These are phyloP conservation scores for Mucor piriformis DNA, from an alignment of 371 early-diverging fungal species.

Conservation along the genomic window DNA sequence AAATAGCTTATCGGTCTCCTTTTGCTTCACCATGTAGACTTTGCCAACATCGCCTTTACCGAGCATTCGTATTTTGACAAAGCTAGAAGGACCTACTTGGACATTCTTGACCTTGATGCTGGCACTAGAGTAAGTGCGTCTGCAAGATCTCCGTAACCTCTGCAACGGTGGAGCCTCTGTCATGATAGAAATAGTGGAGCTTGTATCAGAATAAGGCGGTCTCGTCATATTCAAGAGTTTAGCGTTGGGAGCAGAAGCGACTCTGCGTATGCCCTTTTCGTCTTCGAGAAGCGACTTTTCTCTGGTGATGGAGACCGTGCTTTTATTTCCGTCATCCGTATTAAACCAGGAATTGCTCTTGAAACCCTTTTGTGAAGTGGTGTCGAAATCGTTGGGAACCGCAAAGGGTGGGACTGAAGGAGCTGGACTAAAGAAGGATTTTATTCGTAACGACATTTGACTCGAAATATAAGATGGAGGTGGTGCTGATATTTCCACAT, in stretches of 20 bases:
- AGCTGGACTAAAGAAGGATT: slow-evolving; percentile 36
- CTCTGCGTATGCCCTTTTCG: slow-evolving; percentile 45
- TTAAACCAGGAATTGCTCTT: slow-evolving; percentile 54
- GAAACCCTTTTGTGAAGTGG: slow-evolving; percentile 32
- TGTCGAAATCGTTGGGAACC: slow-evolving; percentile 39
- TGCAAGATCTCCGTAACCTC: slow-evolving; percentile 19
- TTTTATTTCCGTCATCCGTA: slow-evolving; percentile 15
- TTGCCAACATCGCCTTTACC: slow-evolving; percentile 96
- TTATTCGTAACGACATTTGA: slow-evolving; percentile 40
- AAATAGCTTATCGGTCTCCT: slow-evolving; percentile 77
- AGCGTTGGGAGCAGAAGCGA: slow-evolving; percentile 56
- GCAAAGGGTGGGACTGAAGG: slow-evolving; percentile 27
- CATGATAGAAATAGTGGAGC: slow-evolving; percentile 21
- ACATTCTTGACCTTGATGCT: slow-evolving; percentile 78
- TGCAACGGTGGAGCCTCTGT: slow-evolving; percentile 17
- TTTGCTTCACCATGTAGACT: slow-evolving; percentile 90
- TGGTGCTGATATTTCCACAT: slow-evolving; percentile 40
- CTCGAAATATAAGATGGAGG: slow-evolving; percentile 44
- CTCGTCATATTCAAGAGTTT: slow-evolving; percentile 21
- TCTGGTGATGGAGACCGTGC: background rate
- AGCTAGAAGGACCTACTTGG: slow-evolving; percentile 82
- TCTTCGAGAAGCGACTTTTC: background rate
- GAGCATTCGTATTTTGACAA: slow-evolving; percentile 79
- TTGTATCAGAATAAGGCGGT: slow-evolving; percentile 16
- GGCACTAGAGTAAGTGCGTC: slow-evolving; percentile 73